Evolutionary conservation across 768 basidiomycete genomes (phyloP), one percentile per base, ranked within the genome.

Genomic region (Naganishia kalamii): DNA sequence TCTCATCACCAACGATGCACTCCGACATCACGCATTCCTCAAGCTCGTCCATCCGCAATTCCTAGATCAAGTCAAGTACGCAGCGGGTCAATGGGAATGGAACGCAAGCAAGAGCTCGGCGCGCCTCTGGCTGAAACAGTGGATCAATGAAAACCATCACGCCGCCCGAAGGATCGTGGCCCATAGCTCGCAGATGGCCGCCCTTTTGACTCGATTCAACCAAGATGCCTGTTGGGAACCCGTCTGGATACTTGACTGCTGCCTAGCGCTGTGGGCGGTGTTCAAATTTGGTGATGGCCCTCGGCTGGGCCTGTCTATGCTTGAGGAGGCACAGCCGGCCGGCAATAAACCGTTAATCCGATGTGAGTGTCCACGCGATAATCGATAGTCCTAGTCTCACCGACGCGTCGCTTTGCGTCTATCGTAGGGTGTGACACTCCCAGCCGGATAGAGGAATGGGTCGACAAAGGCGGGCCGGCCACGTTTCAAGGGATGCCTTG

Each of bases 211-310:
- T 5, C 68, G 73, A 40, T 75, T 72, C 46, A 68, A 72, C 0
- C 35, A 60, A 33, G 74, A 72, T n/a, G 69, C 70, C 10, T 65
- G 71, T 21, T 37, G 70, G 8, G 74, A 75, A 52, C 63, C 70
- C 6, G 70, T 73, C 40, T 75, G 72, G 74, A 68, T 66, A 13
- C 71, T 75, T 25, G 74, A 75, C 52, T 73, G 70, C 30, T 72
- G 71, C 1, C 49, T 75, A n/a, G 65, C 71, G 0, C 41, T 75
- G 23, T 75, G 74, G 74, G 74, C 72, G 5, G 63, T 75, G 10
- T 50, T 67, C 35, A 73, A 75, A 52, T 72, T 70, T 48, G 72
- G 70, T 12, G 40, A 46, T 23, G 59, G 69, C 3, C 21, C 17
- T 2, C 27, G 21, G 19, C 23, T 57, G 54, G 37, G 32, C 23